Percentiles rank a stretch among this genome's conserved stretches.
These are phyloP conservation scores for Medicago arabica DNA, from an alignment of 306 rosid species.

Conservation along the genomic window DNA sequence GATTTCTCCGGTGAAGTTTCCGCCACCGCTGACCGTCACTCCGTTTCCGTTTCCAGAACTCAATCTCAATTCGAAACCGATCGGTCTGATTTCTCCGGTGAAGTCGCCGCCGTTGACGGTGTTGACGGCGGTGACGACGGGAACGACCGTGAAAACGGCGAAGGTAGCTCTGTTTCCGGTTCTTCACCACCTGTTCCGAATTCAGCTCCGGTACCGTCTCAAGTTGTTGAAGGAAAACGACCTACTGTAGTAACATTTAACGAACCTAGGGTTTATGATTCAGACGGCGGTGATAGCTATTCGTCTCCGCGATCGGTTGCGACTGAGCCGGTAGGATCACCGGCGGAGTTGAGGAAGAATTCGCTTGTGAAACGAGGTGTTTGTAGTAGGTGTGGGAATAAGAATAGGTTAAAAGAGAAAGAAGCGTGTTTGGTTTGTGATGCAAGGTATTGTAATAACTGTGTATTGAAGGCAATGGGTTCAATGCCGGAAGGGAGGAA, in stretches of 20 bases:
- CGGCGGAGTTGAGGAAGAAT: slow-evolving; percentile 31
- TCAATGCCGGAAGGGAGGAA: slow-evolving; percentile 96
- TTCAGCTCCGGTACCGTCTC: slow-evolving; percentile 32
- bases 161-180: slow-evolving; percentile 40
- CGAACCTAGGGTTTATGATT: slow-evolving; percentile 66
- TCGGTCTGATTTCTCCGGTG: slow-evolving; percentile 19
- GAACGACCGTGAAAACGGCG: too few relatives aligned
- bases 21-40: slow-evolving; percentile 35
- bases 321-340: slow-evolving; percentile 63
- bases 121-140: not conserved
- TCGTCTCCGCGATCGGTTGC: slow-evolving; percentile 65
- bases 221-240: slow-evolving; percentile 36
- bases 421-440: slow-evolving; percentile 86
- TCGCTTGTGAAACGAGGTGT: slow-evolving; percentile 54
- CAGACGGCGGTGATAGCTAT: slow-evolving; percentile 56
- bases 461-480: slow-evolving; percentile 91
- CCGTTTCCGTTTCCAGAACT: slow-evolving; percentile 58
- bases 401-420: slow-evolving; percentile 77
- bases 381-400: slow-evolving; percentile 75
- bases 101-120: slow-evolving; percentile 34
- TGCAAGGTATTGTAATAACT: slow-evolving; percentile 71
- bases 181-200: slow-evolving; percentile 42
- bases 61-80: slow-evolving; percentile 49
- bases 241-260: slow-evolving; percentile 64
- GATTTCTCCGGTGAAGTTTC: slow-evolving; percentile 15